phyloP scores from a whole-genome alignment of 306 rosid species.

The Rosa lucieae region DNA sequence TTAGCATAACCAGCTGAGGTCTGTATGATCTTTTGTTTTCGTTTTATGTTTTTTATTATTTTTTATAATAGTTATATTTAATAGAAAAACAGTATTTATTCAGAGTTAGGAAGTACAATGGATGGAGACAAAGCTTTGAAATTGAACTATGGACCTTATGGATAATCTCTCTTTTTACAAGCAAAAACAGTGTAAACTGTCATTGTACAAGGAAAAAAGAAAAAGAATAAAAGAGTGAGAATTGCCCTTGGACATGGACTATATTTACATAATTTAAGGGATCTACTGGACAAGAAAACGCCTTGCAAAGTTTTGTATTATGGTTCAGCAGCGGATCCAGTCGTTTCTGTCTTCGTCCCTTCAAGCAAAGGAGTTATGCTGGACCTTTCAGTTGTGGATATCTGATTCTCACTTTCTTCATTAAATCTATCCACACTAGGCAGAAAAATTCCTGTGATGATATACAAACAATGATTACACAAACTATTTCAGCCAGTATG shows the following conservation, averaged over 20 bases:
- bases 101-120: no score
- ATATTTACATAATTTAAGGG: slow-evolving; percentile 43
- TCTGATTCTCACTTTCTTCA: slow-evolving; percentile 44
- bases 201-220: not conserved
- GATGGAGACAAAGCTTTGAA: no score
- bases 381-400: slow-evolving; percentile 28
- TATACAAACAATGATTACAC: slow-evolving; percentile 4
- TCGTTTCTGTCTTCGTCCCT: slow-evolving; percentile 34
- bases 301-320: not conserved
- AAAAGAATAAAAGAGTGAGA: not conserved
- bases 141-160: not conserved
- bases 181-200: not conserved
- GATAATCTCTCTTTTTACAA: not conserved
- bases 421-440: slow-evolving; percentile 58
- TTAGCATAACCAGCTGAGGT: no score
- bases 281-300: not conserved
- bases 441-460: slow-evolving; percentile 65
- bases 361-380: slow-evolving; percentile 63
- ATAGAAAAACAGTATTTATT: no score
- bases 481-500: not conserved
- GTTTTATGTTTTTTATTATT: no score
- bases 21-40: no score
- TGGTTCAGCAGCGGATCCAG: slow-evolving; percentile 29
- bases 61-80: no score
- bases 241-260: not conserved